phyloP scores from a whole-genome alignment of 371 early-diverging fungal species.

The Mucor plumbeus region DNA sequence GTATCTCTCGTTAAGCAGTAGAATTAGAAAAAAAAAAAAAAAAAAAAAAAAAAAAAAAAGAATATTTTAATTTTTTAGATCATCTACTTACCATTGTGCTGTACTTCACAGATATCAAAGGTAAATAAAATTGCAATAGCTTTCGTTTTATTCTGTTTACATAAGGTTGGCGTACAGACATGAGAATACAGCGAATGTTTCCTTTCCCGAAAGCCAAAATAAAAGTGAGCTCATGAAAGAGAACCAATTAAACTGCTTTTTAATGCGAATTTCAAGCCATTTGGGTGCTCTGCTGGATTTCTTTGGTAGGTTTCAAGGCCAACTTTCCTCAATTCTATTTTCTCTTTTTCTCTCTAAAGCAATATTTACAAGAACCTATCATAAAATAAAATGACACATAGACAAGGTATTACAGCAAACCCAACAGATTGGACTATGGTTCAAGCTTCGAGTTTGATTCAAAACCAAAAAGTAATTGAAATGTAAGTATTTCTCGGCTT shows the following conservation, averaged over 20 bases:
- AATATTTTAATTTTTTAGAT: no score
- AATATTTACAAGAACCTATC: background rate
- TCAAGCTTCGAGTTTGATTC: slow-evolving; percentile 50
- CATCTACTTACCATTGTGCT: no score
- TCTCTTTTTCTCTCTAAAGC: background rate
- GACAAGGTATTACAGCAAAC: slow-evolving; percentile 60
- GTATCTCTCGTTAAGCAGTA: no score
- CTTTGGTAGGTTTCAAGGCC: background rate
- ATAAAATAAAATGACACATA: slow-evolving; percentile 35
- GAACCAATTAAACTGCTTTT: background rate
- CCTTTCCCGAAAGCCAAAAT: background rate
- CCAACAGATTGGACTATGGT: slow-evolving; percentile 65
- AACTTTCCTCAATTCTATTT: background rate
- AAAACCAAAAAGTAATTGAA: slow-evolving; percentile 57
- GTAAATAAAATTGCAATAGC: background rate
- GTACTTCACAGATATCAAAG: no score
- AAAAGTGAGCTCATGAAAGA: background rate
- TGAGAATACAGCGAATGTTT: background rate
- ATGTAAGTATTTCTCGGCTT: slow-evolving; percentile 47
- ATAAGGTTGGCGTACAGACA: background rate
- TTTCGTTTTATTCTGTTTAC: background rate
- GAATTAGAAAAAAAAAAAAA: no score
- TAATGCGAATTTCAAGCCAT: background rate
- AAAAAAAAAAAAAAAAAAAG: no score
- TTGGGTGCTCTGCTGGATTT: background rate